phyloP scores from a whole-genome alignment of 768 basidiomycete genomes.

The Russula sp. region DNA sequence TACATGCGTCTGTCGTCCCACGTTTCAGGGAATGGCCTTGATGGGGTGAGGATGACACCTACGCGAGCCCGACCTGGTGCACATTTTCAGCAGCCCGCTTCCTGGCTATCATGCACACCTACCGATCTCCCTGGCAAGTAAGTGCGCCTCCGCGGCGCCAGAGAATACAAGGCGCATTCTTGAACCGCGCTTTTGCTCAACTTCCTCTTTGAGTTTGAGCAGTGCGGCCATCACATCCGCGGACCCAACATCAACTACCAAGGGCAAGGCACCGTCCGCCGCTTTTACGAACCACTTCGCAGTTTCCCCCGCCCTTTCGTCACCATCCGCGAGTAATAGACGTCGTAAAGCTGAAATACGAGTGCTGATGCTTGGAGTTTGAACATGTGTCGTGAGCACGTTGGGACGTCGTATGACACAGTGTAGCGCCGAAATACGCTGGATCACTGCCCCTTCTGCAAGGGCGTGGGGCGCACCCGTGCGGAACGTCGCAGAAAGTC shows the following conservation, averaged over 20 bases:
- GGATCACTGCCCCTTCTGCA: slow-evolving; percentile 38
- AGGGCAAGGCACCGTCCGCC: slow-evolving; percentile 47
- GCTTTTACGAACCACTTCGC: slow-evolving; percentile 32
- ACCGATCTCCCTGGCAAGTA: slow-evolving; percentile 59
- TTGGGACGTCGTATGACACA: slow-evolving; percentile 45
- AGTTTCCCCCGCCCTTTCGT: slow-evolving; percentile 30
- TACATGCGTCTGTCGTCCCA: slow-evolving; percentile 68
- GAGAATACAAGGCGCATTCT: slow-evolving; percentile 42
- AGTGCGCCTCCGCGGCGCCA: slow-evolving; percentile 55
- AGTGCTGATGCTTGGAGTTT: slow-evolving; percentile 60
- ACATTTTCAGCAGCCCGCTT: not conserved
- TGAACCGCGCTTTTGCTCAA: slow-evolving; percentile 34
- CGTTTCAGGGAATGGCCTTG: slow-evolving; percentile 53
- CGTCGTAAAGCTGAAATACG: slow-evolving; percentile 69
- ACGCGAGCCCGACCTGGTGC: slow-evolving; percentile 53
- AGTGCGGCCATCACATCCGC: slow-evolving; percentile 74
- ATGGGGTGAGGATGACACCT: slow-evolving; percentile 62
- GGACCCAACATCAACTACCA: slow-evolving; percentile 62
- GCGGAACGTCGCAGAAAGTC: slow-evolving; percentile 30
- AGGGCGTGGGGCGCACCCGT: slow-evolving; percentile 39
- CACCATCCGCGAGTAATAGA: slow-evolving; percentile 44
- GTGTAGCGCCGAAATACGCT: slow-evolving; percentile 41
- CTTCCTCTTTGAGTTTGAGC: slow-evolving; percentile 51
- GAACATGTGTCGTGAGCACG: slow-evolving; percentile 19
- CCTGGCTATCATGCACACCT: not conserved